Evolutionary conservation across 805 yeast genomes (phyloP), one percentile per base, ranked within the genome.

Genomic region (Candida golubevii): DNA sequence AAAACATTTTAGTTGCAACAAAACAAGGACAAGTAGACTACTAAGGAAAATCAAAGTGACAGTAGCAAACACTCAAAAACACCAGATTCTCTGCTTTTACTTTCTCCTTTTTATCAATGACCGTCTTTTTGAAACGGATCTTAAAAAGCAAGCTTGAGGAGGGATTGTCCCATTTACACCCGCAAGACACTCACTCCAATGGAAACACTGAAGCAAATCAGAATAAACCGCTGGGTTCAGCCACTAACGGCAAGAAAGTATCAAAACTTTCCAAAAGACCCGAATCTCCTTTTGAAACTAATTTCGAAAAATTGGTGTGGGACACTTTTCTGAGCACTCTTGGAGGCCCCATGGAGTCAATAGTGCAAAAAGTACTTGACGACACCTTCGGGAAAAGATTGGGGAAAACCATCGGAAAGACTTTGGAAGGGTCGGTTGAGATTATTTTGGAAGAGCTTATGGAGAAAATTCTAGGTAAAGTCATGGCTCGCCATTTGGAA

Each of bases 381-480:
- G 45, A 42, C 7, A 36, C 35, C 8, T 36, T 42, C 4, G 45
- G 45, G 10, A 31, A 28, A 10, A 26, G 33, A 6, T 32, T 42
- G 45, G 45, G 45, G 8, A 31, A 33, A 8, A 32, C 18, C 28
- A 13, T 42, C 10, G 45, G 45, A 1, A 7, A 10, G 3, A 42
- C 40, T 14, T 14, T 42, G 13, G 45, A 42, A 33, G 13, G 13
- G 7, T 27, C 45, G 1, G 28, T 36, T 12, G 40, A 42, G 33
- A 37, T 15, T 7, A 15, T 42, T 15, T 32, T 42, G 26, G 45
- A 42, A 13, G 37, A 42, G 18, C 14, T 42, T 2, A 10, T 42
- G 12, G 45, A 42, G 32, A 42, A 36, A 15, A 42, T 42, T 33
- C 36, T 42, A 33, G 45, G 45, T 33, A 33, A 37, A 1, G 45